Evolutionary conservation across 352 stramenopile species (phyloP).

Genomic region (Globisporangium alternatum): DNA sequence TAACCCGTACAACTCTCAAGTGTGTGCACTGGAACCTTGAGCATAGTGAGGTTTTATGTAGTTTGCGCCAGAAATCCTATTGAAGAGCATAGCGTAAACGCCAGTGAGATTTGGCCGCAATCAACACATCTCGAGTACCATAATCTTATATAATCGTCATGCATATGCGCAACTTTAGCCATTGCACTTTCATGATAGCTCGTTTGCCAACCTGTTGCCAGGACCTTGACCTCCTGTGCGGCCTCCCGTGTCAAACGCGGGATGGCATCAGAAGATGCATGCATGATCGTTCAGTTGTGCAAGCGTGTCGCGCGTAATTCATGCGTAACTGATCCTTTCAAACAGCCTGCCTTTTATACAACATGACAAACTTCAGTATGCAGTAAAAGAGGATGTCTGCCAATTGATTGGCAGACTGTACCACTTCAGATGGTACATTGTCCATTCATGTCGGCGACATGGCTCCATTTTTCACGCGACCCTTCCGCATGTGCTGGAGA

Average conservation of each 20-base stretch:
- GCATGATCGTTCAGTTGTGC: no score
- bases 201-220: no score
- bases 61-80: not conserved
- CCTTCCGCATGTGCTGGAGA: not conserved
- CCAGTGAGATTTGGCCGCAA: no score
- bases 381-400: not conserved
- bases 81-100: no score
- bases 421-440: not conserved
- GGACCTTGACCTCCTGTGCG: no score
- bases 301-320: slow-evolving; percentile 2
- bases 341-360: not conserved
- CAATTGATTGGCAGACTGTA: not conserved
- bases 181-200: not conserved
- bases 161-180: not conserved
- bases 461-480: slow-evolving; percentile 5
- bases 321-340: not conserved
- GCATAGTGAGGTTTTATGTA: not conserved
- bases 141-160: not conserved
- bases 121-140: no score
- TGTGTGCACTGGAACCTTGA: not conserved
- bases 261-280: no score
- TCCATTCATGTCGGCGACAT: not conserved
- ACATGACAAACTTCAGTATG: not conserved
- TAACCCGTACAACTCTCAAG: not conserved
- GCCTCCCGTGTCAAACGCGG: no score